Evolutionary conservation across 495 filamentous ascomycete species (phyloP).

Genomic region (Talaromyces borbonicus): DNA sequence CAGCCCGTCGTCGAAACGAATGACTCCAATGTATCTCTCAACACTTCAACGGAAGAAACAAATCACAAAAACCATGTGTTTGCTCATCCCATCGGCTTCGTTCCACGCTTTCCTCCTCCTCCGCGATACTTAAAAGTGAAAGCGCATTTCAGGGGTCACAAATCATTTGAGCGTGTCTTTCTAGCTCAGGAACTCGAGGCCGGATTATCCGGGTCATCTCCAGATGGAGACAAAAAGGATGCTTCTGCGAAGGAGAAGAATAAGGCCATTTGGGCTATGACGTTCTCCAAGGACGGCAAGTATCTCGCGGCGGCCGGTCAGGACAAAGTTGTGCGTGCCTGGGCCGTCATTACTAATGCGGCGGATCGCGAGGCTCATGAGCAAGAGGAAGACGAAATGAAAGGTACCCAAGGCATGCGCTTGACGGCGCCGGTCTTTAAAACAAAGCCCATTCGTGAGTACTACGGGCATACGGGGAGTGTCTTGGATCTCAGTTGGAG

Average conservation of each 20-base stretch:
- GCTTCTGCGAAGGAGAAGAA: conserved; percentile 23
- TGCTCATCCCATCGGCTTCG: conserved; percentile 73
- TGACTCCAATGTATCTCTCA: conserved; percentile 60
- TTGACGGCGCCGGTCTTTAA: conserved; percentile 91
- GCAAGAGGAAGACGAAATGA: conserved; percentile 53
- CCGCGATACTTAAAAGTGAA: conserved; percentile 84
- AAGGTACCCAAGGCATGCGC: conserved; percentile 36
- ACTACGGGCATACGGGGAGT: conserved; percentile 75
- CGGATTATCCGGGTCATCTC: conserved; percentile 22
- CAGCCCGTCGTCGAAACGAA: conserved; percentile 37
- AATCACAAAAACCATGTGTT: conserved; percentile 78
- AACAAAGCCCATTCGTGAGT: conserved; percentile 64
- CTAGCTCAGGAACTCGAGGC: conserved; percentile 76
- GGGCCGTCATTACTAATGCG: conserved; percentile 75
- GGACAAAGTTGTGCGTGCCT: conserved; percentile 78
- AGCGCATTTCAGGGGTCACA: conserved; percentile 69
- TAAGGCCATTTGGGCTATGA: conserved; percentile 76
- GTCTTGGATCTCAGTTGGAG: conserved; percentile 94
- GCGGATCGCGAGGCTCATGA: conserved; percentile 68
- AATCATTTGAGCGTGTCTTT: conserved; percentile 80
- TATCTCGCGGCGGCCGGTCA: conserved; percentile 85
- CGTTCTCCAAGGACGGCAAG: conserved; percentile 87
- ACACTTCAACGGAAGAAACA: conserved; percentile 54
- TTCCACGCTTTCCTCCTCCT: conserved; percentile 79
- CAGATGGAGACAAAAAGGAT: conserved; percentile 17